Evolutionary conservation across 2,329 filamentous ascomycete genomes (phyloP), one percentile per base, ranked within the genome.

Genomic region (Colletotrichum simmondsii): DNA sequence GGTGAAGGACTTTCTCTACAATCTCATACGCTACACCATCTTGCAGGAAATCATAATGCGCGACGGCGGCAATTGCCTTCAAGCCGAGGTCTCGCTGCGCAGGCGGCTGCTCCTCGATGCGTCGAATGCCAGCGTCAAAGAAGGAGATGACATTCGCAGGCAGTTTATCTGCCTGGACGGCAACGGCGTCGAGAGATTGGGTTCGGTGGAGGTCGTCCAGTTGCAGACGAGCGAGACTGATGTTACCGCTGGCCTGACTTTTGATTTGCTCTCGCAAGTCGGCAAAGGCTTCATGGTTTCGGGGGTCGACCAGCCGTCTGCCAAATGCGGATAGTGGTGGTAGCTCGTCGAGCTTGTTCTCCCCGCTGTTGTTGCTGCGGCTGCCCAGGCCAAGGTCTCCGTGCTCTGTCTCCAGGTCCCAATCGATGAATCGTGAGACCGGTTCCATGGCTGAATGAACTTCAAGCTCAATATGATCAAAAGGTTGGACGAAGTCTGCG

Each of bases 401-500:
- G 46, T 67, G 68, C 19, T 61, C 35, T 14, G 14, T 54, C 46
- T 71, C 56, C 16, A 67, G 28, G 32, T 71, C 42, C 32, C 46
- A 57, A 28, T 67, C 22, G 30, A 71, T 67, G 28, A 56, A 56
- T n/a, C 30, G 56, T 3, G 28, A 30, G 12, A 56, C n/a, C 6
- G 26, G 4, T 28, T 26, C 11, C 24, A 53, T 26, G 19, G 56
- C 22, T 4, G 32, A 14, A 14, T 52, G 30, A 7, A 71, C 19
- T 10, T 67, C 14, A n/a, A 71, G 19, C n/a, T 71, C 63, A 2
- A 71, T 37, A 7, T 68, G 56, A 6, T 54, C 30, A 30, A 42
- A 66, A 11, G 68, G 68, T 37, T 71, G 63, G 64, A 67, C 26
- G 57, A 71, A 71, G 24, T 22, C 52, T 7, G n/a, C 57, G 6